Percentiles rank a stretch among this genome's conserved stretches.
These are phyloP conservation scores for Teratosphaeria epicoccoides DNA, from an alignment of 2,329 filamentous ascomycete species.

Conservation along the genomic window DNA sequence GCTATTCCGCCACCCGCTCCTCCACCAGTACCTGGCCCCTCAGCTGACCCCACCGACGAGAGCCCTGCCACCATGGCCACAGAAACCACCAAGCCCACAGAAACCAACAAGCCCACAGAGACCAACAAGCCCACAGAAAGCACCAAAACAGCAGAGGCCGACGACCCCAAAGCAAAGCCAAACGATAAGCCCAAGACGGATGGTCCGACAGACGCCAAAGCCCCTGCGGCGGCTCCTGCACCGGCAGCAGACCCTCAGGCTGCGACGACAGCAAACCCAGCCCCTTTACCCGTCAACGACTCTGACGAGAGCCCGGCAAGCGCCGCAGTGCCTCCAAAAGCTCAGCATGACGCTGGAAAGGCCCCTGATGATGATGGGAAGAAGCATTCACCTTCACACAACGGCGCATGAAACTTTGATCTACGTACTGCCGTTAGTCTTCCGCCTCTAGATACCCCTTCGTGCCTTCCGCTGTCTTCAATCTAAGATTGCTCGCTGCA, in stretches of 20 bases:
- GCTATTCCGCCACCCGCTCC: slow-evolving; percentile 4
- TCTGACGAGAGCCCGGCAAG: background rate
- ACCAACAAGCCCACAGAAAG: background rate
- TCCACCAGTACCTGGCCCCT: slow-evolving; percentile 5
- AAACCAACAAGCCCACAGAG: background rate
- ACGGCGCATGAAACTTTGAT: too few relatives aligned
- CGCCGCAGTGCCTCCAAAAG: background rate
- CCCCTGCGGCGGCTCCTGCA: background rate
- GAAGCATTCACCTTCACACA: too few relatives aligned
- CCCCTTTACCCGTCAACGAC: too few relatives aligned
- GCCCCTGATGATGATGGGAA: background rate
- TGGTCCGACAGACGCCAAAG: background rate
- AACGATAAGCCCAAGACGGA: background rate
- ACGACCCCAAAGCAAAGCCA: background rate
- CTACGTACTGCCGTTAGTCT: too few relatives aligned
- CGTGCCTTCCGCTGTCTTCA: background rate
- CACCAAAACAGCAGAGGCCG: background rate
- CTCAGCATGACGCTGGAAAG: background rate
- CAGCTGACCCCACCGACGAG: slow-evolving; percentile 18
- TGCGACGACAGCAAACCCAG: too few relatives aligned
- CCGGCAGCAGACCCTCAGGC: too few relatives aligned
- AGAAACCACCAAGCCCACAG: background rate
- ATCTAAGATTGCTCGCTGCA: too few relatives aligned
- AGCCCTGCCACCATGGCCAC: slow-evolving; percentile 17
- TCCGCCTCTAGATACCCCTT: background rate